A percentile compares a stretch with the other conserved stretches of the same genome.
Evolutionary conservation across 805 yeast species (phyloP).

Genomic region (Tetrapisispora fleetii): DNA sequence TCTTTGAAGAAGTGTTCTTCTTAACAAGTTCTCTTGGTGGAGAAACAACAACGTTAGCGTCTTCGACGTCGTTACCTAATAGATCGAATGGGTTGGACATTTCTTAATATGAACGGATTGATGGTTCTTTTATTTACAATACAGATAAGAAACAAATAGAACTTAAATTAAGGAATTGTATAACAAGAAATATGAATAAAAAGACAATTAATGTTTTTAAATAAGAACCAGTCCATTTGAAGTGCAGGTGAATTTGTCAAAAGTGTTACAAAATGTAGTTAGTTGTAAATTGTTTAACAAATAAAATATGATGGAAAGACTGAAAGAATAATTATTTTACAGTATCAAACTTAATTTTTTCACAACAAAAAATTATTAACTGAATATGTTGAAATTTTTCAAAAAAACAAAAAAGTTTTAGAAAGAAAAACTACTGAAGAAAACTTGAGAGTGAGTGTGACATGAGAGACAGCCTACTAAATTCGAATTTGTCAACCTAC

Average conservation of each 20-base stretch:
- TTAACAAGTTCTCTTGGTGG: slow-evolving; percentile 64
- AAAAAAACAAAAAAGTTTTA: neutral
- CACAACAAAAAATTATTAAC: neutral
- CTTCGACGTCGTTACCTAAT: slow-evolving; percentile 84
- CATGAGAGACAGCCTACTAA: too few species aligned
- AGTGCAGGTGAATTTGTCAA: neutral
- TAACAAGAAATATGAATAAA: too few species aligned
- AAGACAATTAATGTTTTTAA: neutral
- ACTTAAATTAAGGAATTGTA: too few species aligned
- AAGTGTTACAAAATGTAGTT: neutral
- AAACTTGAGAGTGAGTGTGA: neutral
- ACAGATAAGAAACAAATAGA: too few species aligned
- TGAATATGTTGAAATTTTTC: neutral
- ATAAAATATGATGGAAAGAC: neutral
- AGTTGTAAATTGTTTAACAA: neutral
- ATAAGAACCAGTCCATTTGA: neutral
- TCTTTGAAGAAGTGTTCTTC: slow-evolving; percentile 76
- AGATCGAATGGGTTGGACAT: slow-evolving; percentile 61
- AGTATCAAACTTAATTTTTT: neutral
- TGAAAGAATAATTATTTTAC: neutral
- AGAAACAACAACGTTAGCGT: slow-evolving; percentile 47
- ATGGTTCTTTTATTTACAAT: slow-evolving; percentile 1
- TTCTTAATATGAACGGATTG: slow-evolving; percentile 4
- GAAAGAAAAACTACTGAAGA: neutral
- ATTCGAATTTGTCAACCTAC: too few species aligned